Evolutionary conservation across 148 eudicot species (phyloP).

Genomic region (Vaccinium darrowii): DNA sequence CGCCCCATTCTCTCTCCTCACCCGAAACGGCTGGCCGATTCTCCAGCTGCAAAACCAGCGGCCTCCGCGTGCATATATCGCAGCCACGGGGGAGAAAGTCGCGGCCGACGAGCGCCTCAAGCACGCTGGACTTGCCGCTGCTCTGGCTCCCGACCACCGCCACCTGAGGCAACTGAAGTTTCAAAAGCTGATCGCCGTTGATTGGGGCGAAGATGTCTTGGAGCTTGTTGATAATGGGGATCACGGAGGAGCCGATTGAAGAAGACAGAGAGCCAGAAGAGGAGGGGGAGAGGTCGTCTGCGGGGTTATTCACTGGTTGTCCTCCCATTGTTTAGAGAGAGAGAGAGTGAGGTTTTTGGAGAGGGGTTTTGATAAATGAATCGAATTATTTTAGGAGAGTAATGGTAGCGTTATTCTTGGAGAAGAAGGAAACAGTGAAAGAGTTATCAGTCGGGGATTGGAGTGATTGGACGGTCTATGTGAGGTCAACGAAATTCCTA

Average conservation of each 20-base stretch:
- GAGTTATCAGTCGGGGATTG: too few relatives aligned
- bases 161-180: slow-evolving; percentile 56
- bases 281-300: not conserved
- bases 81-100: slow-evolving; percentile 62
- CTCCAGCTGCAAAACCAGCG: slow-evolving; percentile 52
- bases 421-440: not conserved
- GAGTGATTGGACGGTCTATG: too few relatives aligned
- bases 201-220: slow-evolving; percentile 57
- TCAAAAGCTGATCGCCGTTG: slow-evolving; percentile 30
- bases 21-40: slow-evolving; percentile 28
- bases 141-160: slow-evolving; percentile 76
- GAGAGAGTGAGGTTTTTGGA: not conserved
- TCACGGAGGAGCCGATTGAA: slow-evolving; percentile 43
- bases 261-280: not conserved
- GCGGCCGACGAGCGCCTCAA: slow-evolving; percentile 62
- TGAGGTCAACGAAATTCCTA: too few relatives aligned
- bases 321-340: slow-evolving; percentile 12
- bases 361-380: not conserved
- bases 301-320: not conserved
- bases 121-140: slow-evolving; percentile 64
- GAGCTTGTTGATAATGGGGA: slow-evolving; percentile 60
- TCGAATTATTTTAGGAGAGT: not conserved
- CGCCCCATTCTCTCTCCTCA: slow-evolving; percentile 39
- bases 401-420: not conserved
- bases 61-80: slow-evolving; percentile 58